phyloP scores from a whole-genome alignment of 805 yeast genomes.

The Candida manassasensis region DNA sequence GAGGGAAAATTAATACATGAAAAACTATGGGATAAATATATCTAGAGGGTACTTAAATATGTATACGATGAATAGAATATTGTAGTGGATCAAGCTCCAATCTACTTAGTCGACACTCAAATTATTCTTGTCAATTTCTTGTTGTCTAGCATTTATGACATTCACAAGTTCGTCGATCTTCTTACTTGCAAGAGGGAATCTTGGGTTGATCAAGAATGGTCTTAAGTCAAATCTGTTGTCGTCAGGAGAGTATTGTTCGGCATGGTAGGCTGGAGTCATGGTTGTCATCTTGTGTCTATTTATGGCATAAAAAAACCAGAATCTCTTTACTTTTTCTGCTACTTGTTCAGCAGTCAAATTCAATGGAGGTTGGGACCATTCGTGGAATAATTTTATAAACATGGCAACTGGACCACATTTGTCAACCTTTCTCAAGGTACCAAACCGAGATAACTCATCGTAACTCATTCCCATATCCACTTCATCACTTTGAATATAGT shows the following conservation, averaged over 20 bases:
- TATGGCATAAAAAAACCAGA: constrained; percentile 90
- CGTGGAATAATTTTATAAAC: constrained; percentile 85
- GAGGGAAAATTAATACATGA: constrained; percentile 24
- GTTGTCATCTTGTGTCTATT: constrained; percentile 97
- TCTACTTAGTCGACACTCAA: constrained; percentile 44
- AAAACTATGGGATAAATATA: not conserved
- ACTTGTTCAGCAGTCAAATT: constrained; percentile 75
- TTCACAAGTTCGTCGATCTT: constrained; percentile 79
- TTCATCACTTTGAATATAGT: constrained; percentile 94
- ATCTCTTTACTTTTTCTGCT: constrained; percentile 87
- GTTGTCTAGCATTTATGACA: constrained; percentile 41
- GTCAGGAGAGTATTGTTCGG: constrained; percentile 97
- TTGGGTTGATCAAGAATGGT: constrained; percentile 90
- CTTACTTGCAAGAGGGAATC: constrained; percentile 83
- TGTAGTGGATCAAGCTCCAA: not conserved
- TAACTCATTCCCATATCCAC: constrained; percentile 98
- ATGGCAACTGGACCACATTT: constrained; percentile 96
- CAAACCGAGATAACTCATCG: constrained; percentile 88
- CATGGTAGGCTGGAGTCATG: constrained; percentile 96
- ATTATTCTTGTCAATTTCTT: constrained; percentile 20
- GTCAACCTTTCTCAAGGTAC: constrained; percentile 82
- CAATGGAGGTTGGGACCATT: constrained; percentile 73
- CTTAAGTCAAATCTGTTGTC: constrained; percentile 94
- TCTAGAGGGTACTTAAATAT: no score
- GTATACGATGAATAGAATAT: constrained; percentile 1